Evolutionary conservation across 805 yeast species (phyloP).

Genomic region (Ascoidea asiatica): DNA sequence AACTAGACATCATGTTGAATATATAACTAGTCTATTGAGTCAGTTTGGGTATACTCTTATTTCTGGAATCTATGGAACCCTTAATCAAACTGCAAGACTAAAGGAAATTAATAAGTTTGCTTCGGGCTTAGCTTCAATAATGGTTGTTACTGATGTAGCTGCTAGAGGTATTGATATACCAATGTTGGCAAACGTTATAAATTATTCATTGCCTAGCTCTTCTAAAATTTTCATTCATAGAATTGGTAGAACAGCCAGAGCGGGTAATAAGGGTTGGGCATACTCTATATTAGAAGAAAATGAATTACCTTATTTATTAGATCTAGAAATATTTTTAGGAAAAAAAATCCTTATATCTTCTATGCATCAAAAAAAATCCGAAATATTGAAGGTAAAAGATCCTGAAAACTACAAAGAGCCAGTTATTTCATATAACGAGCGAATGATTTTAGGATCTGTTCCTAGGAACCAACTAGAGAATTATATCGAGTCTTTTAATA

Average conservation of each 20-base stretch:
- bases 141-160: conserved; percentile 96
- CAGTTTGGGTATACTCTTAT: conserved; percentile 68
- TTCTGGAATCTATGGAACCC: conserved; percentile 88
- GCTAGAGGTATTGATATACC: conserved; percentile 99
- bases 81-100: conserved; percentile 90
- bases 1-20: conserved; percentile 96
- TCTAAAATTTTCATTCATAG: conserved; percentile 93
- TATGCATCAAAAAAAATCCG: conserved; percentile 52
- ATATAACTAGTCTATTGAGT: conserved; percentile 54
- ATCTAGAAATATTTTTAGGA: conserved; percentile 82
- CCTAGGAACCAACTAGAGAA: conserved; percentile 66
- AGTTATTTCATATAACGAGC: conserved; percentile 53
- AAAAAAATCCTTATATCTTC: conserved; percentile 60
- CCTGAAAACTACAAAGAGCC: conserved; percentile 30
- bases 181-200: conserved; percentile 85
- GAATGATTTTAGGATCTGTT: conserved; percentile 71
- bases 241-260: conserved; percentile 99
- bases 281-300: conserved; percentile 74
- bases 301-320: conserved; percentile 83
- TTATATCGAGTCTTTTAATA: conserved; percentile 57
- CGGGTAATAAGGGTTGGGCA: conserved; percentile 97
- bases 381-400: conserved; percentile 29
- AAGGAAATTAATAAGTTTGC: conserved; percentile 79
- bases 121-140: conserved; percentile 66
- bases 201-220: conserved; percentile 80